These are phyloP conservation scores for Parastagonospora avenae DNA, from an alignment of 2,329 filamentous ascomycete genomes.

Conservation along the genomic window DNA sequence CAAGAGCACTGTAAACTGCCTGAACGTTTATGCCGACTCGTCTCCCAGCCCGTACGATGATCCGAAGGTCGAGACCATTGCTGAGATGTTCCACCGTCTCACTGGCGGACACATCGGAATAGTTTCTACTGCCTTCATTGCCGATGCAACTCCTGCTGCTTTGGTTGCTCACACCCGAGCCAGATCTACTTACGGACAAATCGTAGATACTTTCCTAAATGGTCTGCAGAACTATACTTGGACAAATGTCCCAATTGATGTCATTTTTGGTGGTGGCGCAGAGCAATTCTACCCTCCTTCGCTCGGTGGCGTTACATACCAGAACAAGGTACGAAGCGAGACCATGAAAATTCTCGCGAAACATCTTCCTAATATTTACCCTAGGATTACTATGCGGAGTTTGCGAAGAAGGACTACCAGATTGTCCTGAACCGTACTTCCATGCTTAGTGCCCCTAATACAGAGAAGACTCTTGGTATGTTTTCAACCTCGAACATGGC, in stretches of 20 bases:
- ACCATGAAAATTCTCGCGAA: background rate
- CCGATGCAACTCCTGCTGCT: conserved; percentile 80
- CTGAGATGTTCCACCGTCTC: conserved; percentile 75
- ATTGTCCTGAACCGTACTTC: conserved; percentile 76
- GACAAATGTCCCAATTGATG: conserved; percentile 74
- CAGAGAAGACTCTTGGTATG: conserved; percentile 72
- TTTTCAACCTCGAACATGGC: conserved; percentile 77
- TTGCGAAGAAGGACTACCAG: conserved; percentile 73
- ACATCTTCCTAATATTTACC: background rate
- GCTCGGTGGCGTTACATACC: conserved; percentile 66
- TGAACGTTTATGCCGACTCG: conserved; percentile 82
- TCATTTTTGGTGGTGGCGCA: conserved; percentile 81
- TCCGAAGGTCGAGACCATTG: conserved; percentile 84
- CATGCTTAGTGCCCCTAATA: conserved; percentile 62
- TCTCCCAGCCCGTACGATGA: conserved; percentile 76
- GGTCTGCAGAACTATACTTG: conserved; percentile 81
- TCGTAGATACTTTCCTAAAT: conserved; percentile 77
- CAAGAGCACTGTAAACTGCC: conserved; percentile 81
- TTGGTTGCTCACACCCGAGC: conserved; percentile 67
- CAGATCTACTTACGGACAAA: conserved; percentile 70
- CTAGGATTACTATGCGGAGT: conserved; percentile 73
- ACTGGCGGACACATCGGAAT: conserved; percentile 64
- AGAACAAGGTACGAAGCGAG: conserved; percentile 53
- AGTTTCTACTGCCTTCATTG: conserved; percentile 80
- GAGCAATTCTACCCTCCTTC: conserved; percentile 71